Evolutionary conservation across 208 protist genomes (phyloP), one percentile per base, ranked within the genome.

Genomic region (Leishmania lainsoni): DNA sequence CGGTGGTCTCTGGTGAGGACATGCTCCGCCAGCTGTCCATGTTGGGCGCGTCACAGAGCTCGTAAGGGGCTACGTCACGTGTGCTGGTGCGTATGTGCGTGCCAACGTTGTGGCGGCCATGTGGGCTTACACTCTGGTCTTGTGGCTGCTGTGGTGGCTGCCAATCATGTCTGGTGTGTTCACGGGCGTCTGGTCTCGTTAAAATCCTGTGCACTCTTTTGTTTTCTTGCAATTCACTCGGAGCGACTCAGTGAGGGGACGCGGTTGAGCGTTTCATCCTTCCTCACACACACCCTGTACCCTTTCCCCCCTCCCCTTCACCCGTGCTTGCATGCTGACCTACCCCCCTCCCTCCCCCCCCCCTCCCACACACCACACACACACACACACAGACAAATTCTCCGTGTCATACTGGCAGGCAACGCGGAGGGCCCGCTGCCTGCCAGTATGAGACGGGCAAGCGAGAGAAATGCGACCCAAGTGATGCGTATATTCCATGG

Each of bases 1-100:
- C 91, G 0, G 59, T 98, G 49, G 77, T 92, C 6, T 92, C 92
- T 17, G 95, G 95, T 9, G 92, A 93, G 76, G 91, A 96, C 77
- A 89, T 96, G 61, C 87, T 98, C 20, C 79, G 85, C 10, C 91
- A 98, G 79, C 85, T 98, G 16, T 74, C 90, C 4, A 51, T 79
- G 3, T 82, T 98, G 16, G 95, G 95, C 17, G 81, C 16, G 16
- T 32, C 78, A 2, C 82, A 87, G 54, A 80, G 49, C 59, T 22
- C 65, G 32, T 78, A 61, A 65, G 42, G 45, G 20, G 10, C 26
- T 75, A 68, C 17, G 29, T 42, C 14, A 66, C n/a, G 0, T 61
- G n/a, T 16, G 51, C 1, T 14, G 3, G 16, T 35, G 29, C 29
- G 59, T 26, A 52, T 73, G 45, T 17, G 26, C 52, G 4, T 54